Percentiles rank a stretch among this genome's conserved stretches.
These are phyloP conservation scores for Leccinum obscurum DNA, from an alignment of 768 basidiomycete species.

Conservation along the genomic window DNA sequence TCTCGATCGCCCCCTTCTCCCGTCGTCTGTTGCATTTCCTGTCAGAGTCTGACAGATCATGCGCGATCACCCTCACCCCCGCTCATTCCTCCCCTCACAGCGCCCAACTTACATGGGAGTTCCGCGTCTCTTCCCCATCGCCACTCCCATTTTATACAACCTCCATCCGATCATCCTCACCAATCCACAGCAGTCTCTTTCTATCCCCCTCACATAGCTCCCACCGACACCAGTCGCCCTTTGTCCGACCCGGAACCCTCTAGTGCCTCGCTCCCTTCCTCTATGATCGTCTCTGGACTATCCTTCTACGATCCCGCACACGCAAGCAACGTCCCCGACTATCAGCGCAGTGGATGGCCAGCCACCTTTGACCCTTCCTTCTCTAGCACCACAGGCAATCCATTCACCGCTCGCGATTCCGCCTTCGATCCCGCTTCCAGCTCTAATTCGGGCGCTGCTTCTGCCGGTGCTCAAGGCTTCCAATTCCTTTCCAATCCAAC, in stretches of 20 bases:
- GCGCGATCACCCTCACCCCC: slow-evolving; percentile 10
- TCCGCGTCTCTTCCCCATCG: slow-evolving; percentile 3
- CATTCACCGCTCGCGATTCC: background rate
- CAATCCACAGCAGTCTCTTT: background rate
- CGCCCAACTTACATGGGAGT: background rate
- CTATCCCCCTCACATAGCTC: slow-evolving; percentile 2
- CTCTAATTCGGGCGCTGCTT: background rate
- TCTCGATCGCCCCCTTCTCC: slow-evolving; percentile 12
- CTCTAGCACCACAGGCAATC: background rate
- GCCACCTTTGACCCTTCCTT: slow-evolving; percentile 17
- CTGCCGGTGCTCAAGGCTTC: background rate
- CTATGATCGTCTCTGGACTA: slow-evolving; percentile 56
- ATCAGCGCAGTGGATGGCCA: slow-evolving; percentile 40
- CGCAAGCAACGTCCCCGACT: slow-evolving; percentile 36
- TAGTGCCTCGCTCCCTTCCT: slow-evolving; percentile 1
- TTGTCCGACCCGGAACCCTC: background rate
- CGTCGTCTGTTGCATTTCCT: slow-evolving; percentile 7
- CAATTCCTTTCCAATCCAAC: slow-evolving; percentile 1
- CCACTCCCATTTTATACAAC: slow-evolving; percentile 5
- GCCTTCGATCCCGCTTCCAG: background rate
- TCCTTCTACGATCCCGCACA: slow-evolving; percentile 54
- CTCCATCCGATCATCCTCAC: background rate
- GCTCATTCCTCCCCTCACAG: background rate
- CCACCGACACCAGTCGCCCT: background rate
- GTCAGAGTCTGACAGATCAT: slow-evolving; percentile 15